These are phyloP conservation scores for Prunella vulgaris DNA, from an alignment of 257 asterid species.

Conservation along the genomic window DNA sequence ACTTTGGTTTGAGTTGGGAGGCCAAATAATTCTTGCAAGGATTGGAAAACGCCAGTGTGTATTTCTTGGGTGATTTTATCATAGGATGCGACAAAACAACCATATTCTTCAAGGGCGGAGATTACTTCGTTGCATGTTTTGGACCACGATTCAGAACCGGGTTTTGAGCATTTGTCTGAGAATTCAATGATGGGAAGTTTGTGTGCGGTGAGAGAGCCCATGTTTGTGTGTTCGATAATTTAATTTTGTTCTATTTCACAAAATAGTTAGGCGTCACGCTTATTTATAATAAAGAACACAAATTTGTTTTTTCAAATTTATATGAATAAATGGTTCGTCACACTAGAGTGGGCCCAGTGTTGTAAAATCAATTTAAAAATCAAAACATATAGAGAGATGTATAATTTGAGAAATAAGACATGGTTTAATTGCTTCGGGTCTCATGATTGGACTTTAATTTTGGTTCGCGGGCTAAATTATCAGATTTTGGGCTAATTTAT, in stretches of 20 bases:
- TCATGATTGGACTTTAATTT: too few species aligned
- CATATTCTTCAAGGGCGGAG: constrained; percentile 56
- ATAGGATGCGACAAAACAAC: constrained; percentile 56
- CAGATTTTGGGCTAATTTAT: too few species aligned
- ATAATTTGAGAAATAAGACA: too few species aligned
- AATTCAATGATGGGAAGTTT: constrained; percentile 48
- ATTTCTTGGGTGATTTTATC: constrained; percentile 40
- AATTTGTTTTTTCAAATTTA: too few species aligned
- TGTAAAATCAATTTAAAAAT: too few species aligned
- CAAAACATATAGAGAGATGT: too few species aligned
- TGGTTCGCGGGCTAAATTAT: too few species aligned
- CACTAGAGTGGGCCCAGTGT: too few species aligned
- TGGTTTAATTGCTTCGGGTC: too few species aligned
- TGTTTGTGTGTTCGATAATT: neutral
- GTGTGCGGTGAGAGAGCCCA: constrained; percentile 36
- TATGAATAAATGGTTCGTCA: too few species aligned
- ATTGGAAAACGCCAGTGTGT: constrained; percentile 29
- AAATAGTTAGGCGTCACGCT: neutral
- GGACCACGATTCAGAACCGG: constrained; percentile 47
- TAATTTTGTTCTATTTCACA: neutral
- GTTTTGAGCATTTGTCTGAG: constrained; percentile 35
- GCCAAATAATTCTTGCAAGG: constrained; percentile 44
- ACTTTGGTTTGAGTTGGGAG: constrained; percentile 61
- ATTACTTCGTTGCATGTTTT: constrained; percentile 34
- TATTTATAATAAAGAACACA: too few species aligned